Percentiles rank a stretch among this genome's conserved stretches.
phyloP scores from a whole-genome alignment of 139 green algal genomes.

The Deuterostichococcus epilithicus region DNA sequence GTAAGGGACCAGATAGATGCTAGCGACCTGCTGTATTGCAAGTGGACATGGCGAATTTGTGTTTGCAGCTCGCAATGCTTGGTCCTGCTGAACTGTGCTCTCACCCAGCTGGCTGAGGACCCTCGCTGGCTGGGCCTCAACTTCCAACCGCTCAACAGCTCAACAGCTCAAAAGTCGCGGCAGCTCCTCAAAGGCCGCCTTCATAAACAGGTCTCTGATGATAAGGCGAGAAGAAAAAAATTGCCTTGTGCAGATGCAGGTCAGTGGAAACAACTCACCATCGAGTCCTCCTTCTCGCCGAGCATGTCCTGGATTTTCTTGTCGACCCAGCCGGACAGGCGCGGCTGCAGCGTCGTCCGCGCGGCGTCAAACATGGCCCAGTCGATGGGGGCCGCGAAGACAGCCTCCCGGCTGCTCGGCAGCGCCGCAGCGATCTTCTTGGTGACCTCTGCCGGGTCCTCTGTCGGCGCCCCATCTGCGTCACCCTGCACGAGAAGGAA shows the following conservation, averaged over 20 bases:
- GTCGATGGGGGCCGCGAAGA: constrained; percentile 72
- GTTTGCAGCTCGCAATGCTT: too few species aligned
- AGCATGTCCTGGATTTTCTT: constrained; percentile 74
- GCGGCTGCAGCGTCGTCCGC: constrained; percentile 17
- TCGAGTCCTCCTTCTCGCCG: constrained; percentile 56
- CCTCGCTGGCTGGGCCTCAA: neutral
- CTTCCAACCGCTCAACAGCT: too few species aligned
- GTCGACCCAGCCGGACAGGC: constrained; percentile 59
- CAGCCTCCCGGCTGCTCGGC: constrained; percentile 60
- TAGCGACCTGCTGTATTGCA: neutral
- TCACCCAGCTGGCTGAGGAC: too few species aligned
- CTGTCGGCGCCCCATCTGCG: neutral
- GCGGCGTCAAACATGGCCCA: constrained; percentile 67
- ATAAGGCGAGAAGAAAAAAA: too few species aligned
- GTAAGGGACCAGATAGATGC: constrained; percentile 24
- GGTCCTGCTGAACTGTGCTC: too few species aligned
- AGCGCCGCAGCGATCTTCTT: constrained; percentile 70
- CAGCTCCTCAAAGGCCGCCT: too few species aligned
- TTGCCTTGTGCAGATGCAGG: too few species aligned
- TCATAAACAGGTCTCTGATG: too few species aligned
- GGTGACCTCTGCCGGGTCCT: constrained; percentile 35
- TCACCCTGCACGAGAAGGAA: neutral
- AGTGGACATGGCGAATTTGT: too few species aligned
- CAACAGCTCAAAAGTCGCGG: too few species aligned
- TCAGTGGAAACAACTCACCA: constrained; percentile 38